Percentiles rank a stretch among this genome's conserved stretches.
Evolutionary conservation across 176 grass and related monocot species (phyloP).

Genomic region (Aechmea fasciata): DNA sequence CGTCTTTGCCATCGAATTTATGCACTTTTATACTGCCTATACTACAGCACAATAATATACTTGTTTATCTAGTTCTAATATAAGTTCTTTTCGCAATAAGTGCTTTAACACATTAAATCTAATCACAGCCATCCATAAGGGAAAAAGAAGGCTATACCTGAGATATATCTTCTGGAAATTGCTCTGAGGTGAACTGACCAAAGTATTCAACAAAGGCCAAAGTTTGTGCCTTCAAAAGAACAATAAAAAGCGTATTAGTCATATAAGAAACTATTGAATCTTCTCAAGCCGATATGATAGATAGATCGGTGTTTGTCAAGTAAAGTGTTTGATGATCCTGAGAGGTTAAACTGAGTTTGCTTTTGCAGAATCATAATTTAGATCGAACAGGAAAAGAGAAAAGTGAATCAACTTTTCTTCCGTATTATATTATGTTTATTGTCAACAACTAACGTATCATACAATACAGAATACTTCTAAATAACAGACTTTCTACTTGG

Average conservation of each 20-base stretch:
- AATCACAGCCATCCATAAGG: not conserved
- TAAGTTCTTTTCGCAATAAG: not conserved
- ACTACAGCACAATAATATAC: not conserved
- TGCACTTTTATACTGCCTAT: not conserved
- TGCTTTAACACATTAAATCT: not conserved
- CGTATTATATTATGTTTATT: no score
- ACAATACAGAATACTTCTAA: no score
- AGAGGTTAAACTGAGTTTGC: not conserved
- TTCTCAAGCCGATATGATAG: not conserved
- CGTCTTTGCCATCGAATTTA: not conserved
- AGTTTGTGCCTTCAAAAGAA: slow-evolving; percentile 81
- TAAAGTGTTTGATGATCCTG: not conserved
- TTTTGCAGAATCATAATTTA: no score
- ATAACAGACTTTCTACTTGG: no score
- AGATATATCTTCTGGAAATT: slow-evolving; percentile 93
- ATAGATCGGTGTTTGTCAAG: not conserved
- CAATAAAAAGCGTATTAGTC: slow-evolving; percentile 1
- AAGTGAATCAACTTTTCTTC: no score
- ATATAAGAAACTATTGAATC: not conserved
- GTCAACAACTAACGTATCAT: no score
- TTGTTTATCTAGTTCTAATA: not conserved
- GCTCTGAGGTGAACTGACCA: slow-evolving; percentile 91
- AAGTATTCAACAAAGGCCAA: slow-evolving; percentile 97
- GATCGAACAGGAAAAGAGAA: no score
- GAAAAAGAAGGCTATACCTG: slow-evolving; percentile 44